Evolutionary conservation across 257 asterid species (phyloP), one percentile per base, ranked within the genome.

Genomic region (Schizonepeta tenuifolia): DNA sequence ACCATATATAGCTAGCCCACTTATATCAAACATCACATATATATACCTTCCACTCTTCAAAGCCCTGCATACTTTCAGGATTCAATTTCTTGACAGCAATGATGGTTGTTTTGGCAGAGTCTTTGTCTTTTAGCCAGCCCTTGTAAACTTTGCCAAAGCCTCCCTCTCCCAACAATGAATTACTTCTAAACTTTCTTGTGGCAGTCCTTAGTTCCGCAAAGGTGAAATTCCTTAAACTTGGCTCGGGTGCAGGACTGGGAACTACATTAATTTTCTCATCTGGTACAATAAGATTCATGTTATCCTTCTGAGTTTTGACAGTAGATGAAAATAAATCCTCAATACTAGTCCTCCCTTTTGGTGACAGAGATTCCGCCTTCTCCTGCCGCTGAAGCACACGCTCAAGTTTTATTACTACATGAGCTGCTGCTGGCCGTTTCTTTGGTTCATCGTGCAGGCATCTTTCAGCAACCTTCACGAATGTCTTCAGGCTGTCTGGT

Each of bases 61-160:
- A 72, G 6, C 98, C 98, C 77, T 93, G 98, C 67, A 78, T 59
- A 65, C 97, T 87, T 69, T 83, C 89, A 43, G 89, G 59, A 72
- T 87, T 83, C 82, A 90, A 76, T 75, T 88, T 89, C 88, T 93
- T 93, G 7, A 93, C 95, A 56, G 98, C 98, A 75, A 90, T 65
- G 5, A 79, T 82, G 6, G 90, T 54, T 35, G 70, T 54, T 74
- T 69, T 84, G 12, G 82, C 67, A 0, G 84, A 28, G 54, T 79
- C 69, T 78, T 80, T 88, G 17, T 85, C 89, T 14, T 90, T 95
- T 3, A 93, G 82, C 95, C 93, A 93, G 14, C 98, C 98, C 75
- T 89, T 93, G 89, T 86, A 89, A 35, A 93, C 98, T 28, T 81
- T 93, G 2, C 98, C 98, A 73, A 93, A 93, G n/a, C 96, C 98